phyloP scores from a whole-genome alignment of 352 stramenopile genomes.

The Phytopythium helicoides region DNA sequence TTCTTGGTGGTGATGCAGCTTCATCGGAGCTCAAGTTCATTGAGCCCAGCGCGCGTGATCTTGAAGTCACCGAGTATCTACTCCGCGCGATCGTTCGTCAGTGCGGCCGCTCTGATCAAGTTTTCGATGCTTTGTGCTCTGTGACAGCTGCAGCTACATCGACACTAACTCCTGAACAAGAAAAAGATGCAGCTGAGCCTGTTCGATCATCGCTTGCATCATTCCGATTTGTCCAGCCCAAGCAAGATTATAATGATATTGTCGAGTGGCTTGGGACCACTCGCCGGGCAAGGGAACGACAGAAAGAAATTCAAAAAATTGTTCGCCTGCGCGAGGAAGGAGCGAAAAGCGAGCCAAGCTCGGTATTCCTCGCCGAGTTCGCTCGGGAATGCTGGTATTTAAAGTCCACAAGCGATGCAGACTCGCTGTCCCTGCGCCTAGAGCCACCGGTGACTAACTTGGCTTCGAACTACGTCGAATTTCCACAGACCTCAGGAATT shows the following conservation, averaged over 20 bases:
- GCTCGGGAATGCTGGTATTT: slow-evolving; percentile 33
- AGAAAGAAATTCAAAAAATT: neutral
- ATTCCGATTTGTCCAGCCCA: slow-evolving; percentile 7
- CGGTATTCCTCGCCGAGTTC: slow-evolving; percentile 9
- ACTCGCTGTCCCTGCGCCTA: slow-evolving; percentile 24
- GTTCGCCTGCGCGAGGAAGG: neutral
- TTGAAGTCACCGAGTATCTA: slow-evolving; percentile 62
- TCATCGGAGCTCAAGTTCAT: slow-evolving; percentile 31
- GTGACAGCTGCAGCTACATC: neutral
- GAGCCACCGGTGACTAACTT: slow-evolving; percentile 50
- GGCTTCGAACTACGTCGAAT: slow-evolving; percentile 46
- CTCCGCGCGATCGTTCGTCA: slow-evolving; percentile 45
- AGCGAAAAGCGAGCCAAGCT: neutral
- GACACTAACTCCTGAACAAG: no score
- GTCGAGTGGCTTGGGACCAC: slow-evolving; percentile 1
- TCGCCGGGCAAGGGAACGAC: neutral
- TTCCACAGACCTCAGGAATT: slow-evolving; percentile 28
- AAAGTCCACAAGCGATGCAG: slow-evolving; percentile 7
- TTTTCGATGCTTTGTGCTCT: slow-evolving; percentile 37
- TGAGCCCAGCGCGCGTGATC: slow-evolving; percentile 33
- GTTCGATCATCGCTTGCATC: neutral
- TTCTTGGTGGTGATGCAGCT: slow-evolving; percentile 28
- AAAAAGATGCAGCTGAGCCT: slow-evolving; percentile 30
- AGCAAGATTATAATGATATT: slow-evolving; percentile 28
- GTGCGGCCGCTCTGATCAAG: slow-evolving; percentile 41